These are phyloP conservation scores for Aspergillus neotritici DNA, from an alignment of 2,329 filamentous ascomycete species.

Conservation along the genomic window DNA sequence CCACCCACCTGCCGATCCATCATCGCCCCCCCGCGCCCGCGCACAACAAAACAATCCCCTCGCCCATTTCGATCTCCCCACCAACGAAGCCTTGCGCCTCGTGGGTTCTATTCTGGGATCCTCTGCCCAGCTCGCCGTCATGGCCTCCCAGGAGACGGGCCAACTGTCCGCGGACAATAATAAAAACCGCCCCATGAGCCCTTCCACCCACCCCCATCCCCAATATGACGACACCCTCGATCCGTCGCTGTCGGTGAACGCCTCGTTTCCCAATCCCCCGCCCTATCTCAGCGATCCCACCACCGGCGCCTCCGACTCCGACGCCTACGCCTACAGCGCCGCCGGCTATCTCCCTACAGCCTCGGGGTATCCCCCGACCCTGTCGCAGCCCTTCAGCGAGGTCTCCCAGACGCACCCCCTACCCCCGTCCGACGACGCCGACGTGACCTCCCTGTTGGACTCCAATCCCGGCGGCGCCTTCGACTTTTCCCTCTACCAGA, in stretches of 20 bases:
- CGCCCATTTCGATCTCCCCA: background rate
- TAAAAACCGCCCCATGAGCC: slow-evolving; percentile 39
- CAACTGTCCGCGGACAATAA: slow-evolving; percentile 33
- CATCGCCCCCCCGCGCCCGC: slow-evolving; percentile 9
- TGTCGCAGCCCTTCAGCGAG: slow-evolving; percentile 30
- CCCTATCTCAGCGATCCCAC: slow-evolving; percentile 22
- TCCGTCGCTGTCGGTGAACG: slow-evolving; percentile 29
- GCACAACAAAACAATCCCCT: background rate
- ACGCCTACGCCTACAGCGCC: slow-evolving; percentile 33
- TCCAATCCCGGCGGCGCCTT: slow-evolving; percentile 33
- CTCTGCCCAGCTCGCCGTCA: slow-evolving; percentile 12
- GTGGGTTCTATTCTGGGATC: slow-evolving; percentile 21
- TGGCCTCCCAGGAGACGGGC: slow-evolving; percentile 32
- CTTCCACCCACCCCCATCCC: slow-evolving; percentile 39
- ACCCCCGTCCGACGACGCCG: slow-evolving; percentile 7
- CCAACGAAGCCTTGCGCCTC: slow-evolving; percentile 12
- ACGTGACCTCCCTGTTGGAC: slow-evolving; percentile 36
- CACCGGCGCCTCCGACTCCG: slow-evolving; percentile 15
- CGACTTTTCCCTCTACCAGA: slow-evolving; percentile 37
- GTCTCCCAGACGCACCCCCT: slow-evolving; percentile 1
- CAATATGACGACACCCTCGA: slow-evolving; percentile 35
- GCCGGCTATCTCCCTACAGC: slow-evolving; percentile 30
- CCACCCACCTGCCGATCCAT: background rate
- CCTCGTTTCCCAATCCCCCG: slow-evolving; percentile 29
- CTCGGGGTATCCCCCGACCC: slow-evolving; percentile 29